phyloP scores from a whole-genome alignment of 1,139 yeast genomes.

The Pichia sp. region DNA sequence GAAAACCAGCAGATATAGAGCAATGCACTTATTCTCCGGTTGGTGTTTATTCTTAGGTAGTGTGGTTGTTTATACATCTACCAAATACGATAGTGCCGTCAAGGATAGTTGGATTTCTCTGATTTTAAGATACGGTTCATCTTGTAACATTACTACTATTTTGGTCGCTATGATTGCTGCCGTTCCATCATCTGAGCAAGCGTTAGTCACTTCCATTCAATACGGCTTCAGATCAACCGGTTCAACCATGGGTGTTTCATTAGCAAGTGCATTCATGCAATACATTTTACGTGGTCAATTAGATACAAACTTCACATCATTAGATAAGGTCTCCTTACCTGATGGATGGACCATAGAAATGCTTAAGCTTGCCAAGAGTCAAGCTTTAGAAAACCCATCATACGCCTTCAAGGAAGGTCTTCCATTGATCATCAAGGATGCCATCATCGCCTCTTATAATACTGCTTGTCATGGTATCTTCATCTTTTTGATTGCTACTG shows the following conservation, averaged over 20 bases:
- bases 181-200: constrained; percentile 42
- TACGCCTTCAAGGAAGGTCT: constrained; percentile 34
- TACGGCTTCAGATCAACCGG: constrained; percentile 51
- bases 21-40: constrained; percentile 23
- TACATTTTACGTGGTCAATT: constrained; percentile 13
- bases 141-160: constrained; percentile 42
- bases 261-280: constrained; percentile 46
- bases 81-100: constrained; percentile 22
- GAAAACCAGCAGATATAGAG: constrained; percentile 28
- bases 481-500: constrained; percentile 35
- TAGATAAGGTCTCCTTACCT: constrained; percentile 10
- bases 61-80: constrained; percentile 17
- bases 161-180: constrained; percentile 47
- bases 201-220: constrained; percentile 49
- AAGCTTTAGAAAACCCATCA: constrained; percentile 37
- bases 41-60: constrained; percentile 34
- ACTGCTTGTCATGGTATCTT: constrained; percentile 37
- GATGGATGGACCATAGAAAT: constrained; percentile 9
- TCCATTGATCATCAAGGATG: constrained; percentile 35
- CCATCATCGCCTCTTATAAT: constrained; percentile 39
- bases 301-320: constrained; percentile 6
- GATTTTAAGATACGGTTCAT: constrained; percentile 41
- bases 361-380: constrained; percentile 9
- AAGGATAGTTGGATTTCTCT: constrained; percentile 37
- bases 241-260: constrained; percentile 47